Base-by-base conservation (phyloP, 2,329 filamentous ascomycete species). In the Bisporella sp. region DNA sequence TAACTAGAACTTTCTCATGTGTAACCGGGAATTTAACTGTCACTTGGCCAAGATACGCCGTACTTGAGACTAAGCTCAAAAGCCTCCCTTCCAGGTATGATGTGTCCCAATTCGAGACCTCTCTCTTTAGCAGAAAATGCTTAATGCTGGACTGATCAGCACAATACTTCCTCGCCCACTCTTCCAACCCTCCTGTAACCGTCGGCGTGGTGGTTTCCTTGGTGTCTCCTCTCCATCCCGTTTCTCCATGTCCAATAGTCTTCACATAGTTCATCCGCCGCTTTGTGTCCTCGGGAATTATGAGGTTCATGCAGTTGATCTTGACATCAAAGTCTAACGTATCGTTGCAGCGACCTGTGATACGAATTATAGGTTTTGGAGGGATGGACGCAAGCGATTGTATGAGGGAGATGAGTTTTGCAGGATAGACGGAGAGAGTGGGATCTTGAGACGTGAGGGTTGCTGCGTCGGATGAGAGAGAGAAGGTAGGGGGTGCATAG, bases 41-140 rank as follows among this genome's bases (percentile, higher is more conserved):
- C 41, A 78, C 72, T 9, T 67, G 64, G 7, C 77, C 78, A 48
- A 70, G 70, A 62, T 79, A 81, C 28, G 68, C 68, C 33, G 71
- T 74, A 7, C 71, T 63, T 1, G 74, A 74, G 7, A 80, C 64
- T 6, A 81, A 67, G 49, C 70, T 73, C 35, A 77, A 71, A 31
- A 80, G 66, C 55, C 77, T 73, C 6, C 77, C 76, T 59, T 79
- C 76, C 11, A 81, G 63, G 71, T 76, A 79, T 48, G 65, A 65
- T n/a, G 70, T 70, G 58, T 81, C 76, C 52, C 79, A 68, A 59
- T 81, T 80, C 21, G 71, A 72, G 9, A 81, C 73, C 31, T 72
- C 71, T 2, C 78, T 69, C 55, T 78, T 73, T 6, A 81, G 66
- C 6, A 68, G 65, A 57, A 81, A 81, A 60, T 59, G 51, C 51